Base-by-base conservation (phyloP, 2,329 filamentous ascomycete species). In the Xylaria sp. region DNA sequence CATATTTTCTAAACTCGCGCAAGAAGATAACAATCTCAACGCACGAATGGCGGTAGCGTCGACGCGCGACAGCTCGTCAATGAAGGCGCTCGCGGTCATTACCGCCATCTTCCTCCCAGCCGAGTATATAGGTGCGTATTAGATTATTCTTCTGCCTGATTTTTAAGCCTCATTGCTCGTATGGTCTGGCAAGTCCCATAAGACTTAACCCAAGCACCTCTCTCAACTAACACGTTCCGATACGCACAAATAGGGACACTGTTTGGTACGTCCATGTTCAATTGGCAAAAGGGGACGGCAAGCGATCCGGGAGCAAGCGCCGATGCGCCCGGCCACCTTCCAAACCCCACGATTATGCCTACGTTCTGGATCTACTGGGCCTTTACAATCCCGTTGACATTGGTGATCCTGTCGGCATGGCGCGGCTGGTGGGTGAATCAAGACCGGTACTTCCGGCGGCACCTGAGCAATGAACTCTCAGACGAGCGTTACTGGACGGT, bases 41-140 rank as follows among this genome's bases (percentile, higher is more conserved):
- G 86, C 81, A 23, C 84, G 84, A 75, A 85, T 81, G 0, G 93
- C 92, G 0, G 93, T 97, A 5, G 93, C 92, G 78, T 96, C 97
- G 61, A 92, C 93, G 56, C 89, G 85, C 18, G 83, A 85, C 74
- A 83, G 80, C 23, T 84, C 82, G 0, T 84, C 83, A 0, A 84
- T 85, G 82, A 85, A 85, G 52, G 83, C 83, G 1, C 75, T 85
- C 0, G 83, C 83, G 1, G 82, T 85, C 33, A 84, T 85, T 63
- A 84, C 83, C 0, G 83, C 83, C 15, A 77, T 85, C n/a, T 85
- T 85, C 72, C 78, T 85, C 3, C 83, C 83, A 0, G 83, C 83
- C 55, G 83, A 84, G 65, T 85, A 83, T 70, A 81, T 85, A 20
- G 41, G 41, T 46, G 18, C 6, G 41, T 46, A 46, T 46, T 46